Conservation (phyloP, 371 early-diverging fungal genomes). For the Mortierella sp. region DNA sequence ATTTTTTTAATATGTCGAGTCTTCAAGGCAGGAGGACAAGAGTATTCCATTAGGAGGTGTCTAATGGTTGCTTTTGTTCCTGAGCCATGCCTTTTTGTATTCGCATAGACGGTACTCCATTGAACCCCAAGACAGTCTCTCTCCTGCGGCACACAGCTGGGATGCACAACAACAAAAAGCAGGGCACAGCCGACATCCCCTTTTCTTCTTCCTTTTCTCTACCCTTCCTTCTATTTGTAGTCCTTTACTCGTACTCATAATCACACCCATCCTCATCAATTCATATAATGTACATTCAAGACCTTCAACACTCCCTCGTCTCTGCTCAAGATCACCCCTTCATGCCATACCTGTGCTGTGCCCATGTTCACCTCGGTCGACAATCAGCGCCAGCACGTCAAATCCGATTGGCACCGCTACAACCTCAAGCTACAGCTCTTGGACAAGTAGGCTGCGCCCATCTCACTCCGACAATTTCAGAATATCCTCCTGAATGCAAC, state of each 20-base stretch:
- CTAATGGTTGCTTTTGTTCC: no score
- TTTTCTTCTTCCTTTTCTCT: neutral
- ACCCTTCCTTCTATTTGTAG: no score
- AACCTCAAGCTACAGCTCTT: constrained; percentile 92
- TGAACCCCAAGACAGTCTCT: neutral
- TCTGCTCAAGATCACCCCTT: constrained; percentile 28
- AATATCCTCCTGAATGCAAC: constrained; percentile 68
- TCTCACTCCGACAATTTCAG: constrained; percentile 83
- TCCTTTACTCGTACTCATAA: no score
- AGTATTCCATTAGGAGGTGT: no score
- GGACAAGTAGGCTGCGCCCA: constrained; percentile 71
- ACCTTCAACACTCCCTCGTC: neutral
- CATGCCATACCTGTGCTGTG: constrained; percentile 84
- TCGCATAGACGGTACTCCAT: constrained; percentile 1
- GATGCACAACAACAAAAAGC: no score
- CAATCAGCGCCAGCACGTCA: constrained; percentile 87
- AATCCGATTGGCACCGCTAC: constrained; percentile 96
- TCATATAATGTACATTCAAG: neutral
- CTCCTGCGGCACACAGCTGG: neutral
- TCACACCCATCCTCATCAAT: neutral
- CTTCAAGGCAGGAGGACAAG: no score
- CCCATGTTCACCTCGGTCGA: constrained; percentile 75
- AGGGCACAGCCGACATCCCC: no score
- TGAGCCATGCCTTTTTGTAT: neutral
- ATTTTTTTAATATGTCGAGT: no score